Evolutionary conservation across 768 basidiomycete genomes (phyloP).

Genomic region (Macrolepiota albuminosa): DNA sequence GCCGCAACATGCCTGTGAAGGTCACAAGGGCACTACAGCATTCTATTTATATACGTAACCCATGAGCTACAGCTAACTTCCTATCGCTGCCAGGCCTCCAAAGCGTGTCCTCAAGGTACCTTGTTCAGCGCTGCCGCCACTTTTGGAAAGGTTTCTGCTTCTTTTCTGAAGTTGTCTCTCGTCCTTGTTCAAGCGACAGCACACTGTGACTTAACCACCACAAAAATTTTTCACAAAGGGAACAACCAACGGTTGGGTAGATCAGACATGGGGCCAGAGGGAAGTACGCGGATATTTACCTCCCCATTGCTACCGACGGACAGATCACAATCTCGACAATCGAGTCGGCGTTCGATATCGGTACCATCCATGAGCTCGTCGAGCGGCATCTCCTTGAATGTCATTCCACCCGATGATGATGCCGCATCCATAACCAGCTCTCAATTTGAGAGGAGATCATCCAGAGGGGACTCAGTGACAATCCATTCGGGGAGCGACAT

Average conservation of each 20-base stretch:
- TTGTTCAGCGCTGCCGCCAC: conserved; percentile 1
- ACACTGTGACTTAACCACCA: neutral
- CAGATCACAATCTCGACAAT: neutral
- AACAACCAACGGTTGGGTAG: neutral
- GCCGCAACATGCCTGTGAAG: neutral
- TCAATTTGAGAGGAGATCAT: neutral
- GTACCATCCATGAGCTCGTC: neutral
- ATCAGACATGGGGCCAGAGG: neutral
- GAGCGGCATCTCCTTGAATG: neutral
- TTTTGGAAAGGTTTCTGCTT: neutral
- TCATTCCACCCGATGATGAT: conserved; percentile 4
- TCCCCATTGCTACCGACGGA: neutral
- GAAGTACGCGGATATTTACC: neutral
- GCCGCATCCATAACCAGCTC: neutral
- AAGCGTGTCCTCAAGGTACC: neutral
- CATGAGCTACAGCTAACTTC: neutral
- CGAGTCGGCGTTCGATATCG: neutral
- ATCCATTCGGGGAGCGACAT: neutral
- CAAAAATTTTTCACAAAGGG: neutral
- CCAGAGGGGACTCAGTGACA: neutral
- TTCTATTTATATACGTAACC: neutral
- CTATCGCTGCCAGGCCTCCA: neutral
- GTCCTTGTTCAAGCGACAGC: neutral
- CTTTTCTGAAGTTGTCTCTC: neutral
- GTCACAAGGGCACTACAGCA: neutral